Evolutionary conservation across 2,329 filamentous ascomycete genomes (phyloP).

Genomic region (Nothophoma quercina): DNA sequence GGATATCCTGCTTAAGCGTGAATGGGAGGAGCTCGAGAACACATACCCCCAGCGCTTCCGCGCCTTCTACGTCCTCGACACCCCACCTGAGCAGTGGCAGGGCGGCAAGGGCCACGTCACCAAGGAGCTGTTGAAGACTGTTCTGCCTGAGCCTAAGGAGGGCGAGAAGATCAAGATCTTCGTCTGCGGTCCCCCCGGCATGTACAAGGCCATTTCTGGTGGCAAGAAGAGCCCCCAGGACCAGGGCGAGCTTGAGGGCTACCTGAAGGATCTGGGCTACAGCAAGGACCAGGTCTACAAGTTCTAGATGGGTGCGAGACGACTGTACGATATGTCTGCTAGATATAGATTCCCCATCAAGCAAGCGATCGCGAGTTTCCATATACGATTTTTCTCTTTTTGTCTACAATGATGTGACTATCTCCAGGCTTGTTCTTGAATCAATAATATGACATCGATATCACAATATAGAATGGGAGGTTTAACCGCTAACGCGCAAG

Average conservation of each 20-base stretch:
- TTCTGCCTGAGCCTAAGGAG: constrained; percentile 88
- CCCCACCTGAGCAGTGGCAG: constrained; percentile 78
- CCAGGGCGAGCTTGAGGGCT: constrained; percentile 86
- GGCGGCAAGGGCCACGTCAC: constrained; percentile 81
- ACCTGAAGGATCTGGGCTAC: constrained; percentile 85
- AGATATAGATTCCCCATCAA: constrained; percentile 19
- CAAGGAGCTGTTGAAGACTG: constrained; percentile 93
- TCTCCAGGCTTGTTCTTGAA: too few species aligned
- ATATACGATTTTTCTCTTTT: not conserved
- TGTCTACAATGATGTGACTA: too few species aligned
- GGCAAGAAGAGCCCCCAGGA: constrained; percentile 90
- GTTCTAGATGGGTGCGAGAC: constrained; percentile 43
- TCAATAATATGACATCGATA: too few species aligned
- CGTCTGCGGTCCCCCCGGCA: constrained; percentile 87
- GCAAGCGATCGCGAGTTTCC: constrained; percentile 1
- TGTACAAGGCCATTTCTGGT: constrained; percentile 94
- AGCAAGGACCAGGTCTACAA: constrained; percentile 93
- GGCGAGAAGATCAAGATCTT: constrained; percentile 92
- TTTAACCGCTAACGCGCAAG: too few species aligned
- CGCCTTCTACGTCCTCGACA: constrained; percentile 92
- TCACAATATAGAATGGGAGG: too few species aligned
- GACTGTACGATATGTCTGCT: constrained; percentile 34
- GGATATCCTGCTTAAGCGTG: constrained; percentile 88
- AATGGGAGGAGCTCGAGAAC: constrained; percentile 89
- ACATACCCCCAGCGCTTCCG: constrained; percentile 94